Percentiles rank a stretch among this genome's conserved stretches.
phyloP scores from a whole-genome alignment of 805 yeast genomes.

The Yamadazyma philogaea region DNA sequence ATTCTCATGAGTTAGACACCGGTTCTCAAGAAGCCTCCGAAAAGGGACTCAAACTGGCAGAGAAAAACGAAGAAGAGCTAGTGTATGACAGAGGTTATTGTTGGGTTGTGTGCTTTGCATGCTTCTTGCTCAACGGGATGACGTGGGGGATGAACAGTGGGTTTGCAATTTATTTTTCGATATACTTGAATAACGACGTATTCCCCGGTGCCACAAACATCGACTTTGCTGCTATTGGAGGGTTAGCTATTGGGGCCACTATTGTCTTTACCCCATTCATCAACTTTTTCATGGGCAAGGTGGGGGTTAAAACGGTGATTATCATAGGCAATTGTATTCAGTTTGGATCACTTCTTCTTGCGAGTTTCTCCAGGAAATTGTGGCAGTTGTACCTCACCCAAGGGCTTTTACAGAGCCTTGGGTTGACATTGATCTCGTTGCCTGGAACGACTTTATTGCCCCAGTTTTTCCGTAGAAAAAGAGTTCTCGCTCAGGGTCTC shows the following conservation, averaged over 20 bases:
- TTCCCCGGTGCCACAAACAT: conserved; percentile 54
- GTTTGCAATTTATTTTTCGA: conserved; percentile 60
- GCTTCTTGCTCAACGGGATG: conserved; percentile 49
- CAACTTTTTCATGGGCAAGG: conserved; percentile 42
- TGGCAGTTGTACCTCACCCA: conserved; percentile 72
- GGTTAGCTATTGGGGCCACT: conserved; percentile 59
- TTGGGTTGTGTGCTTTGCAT: conserved; percentile 58
- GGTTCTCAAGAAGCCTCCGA: neutral
- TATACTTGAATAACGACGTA: conserved; percentile 47
- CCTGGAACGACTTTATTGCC: conserved; percentile 63
- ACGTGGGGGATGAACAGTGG: conserved; percentile 77
- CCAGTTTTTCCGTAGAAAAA: conserved; percentile 64
- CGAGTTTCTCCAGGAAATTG: conserved; percentile 48
- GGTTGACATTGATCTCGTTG: conserved; percentile 53
- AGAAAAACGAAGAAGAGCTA: conserved; percentile 5
- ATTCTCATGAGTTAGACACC: conserved; percentile 2
- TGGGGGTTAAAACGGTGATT: conserved; percentile 42
- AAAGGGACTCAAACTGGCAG: neutral
- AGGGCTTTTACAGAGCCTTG: conserved; percentile 61
- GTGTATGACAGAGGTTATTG: conserved; percentile 62
- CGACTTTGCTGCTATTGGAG: conserved; percentile 68
- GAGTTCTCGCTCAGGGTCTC: conserved; percentile 53
- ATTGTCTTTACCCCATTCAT: conserved; percentile 50
- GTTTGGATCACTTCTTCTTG: conserved; percentile 55
- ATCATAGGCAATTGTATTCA: conserved; percentile 48